phyloP scores from a whole-genome alignment of 176 grass and related monocot species.

The Zea luxurians region DNA sequence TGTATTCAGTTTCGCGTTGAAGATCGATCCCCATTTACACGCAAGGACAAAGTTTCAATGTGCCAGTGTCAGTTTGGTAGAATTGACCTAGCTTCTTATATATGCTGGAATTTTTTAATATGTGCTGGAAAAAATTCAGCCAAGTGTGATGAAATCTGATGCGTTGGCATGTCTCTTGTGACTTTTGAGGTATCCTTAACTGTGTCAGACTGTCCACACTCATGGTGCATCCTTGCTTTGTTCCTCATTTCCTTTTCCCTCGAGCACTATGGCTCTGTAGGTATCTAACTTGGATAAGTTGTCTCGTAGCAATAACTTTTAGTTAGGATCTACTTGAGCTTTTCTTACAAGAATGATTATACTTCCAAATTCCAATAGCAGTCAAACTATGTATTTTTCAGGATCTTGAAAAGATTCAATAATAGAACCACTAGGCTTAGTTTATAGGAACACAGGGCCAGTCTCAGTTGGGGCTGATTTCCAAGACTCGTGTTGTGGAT shows the following conservation, averaged over 20 bases:
- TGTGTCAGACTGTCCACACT: background rate
- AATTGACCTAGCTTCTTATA: background rate
- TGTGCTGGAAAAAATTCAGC: conserved; percentile 18
- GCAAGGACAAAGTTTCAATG: background rate
- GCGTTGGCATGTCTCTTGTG: background rate
- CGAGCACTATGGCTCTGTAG: background rate
- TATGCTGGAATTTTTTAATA: background rate
- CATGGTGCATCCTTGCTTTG: background rate
- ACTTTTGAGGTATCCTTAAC: background rate
- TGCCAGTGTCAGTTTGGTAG: background rate
- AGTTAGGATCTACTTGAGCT: conserved; percentile 2
- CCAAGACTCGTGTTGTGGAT: too few species aligned
- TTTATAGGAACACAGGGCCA: background rate
- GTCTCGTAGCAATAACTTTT: background rate
- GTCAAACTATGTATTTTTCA: background rate
- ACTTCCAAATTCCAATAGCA: conserved; percentile 12
- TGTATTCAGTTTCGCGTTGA: background rate
- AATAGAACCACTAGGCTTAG: background rate
- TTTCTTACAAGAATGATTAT: conserved; percentile 13
- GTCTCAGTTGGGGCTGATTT: too few species aligned
- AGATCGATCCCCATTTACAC: background rate
- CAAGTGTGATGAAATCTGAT: conserved; percentile 11
- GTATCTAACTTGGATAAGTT: conserved; percentile 9
- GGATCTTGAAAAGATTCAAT: background rate
- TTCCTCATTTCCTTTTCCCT: background rate